Conservation (phyloP, 148 eudicot species). For the Drosera capensis region DNA sequence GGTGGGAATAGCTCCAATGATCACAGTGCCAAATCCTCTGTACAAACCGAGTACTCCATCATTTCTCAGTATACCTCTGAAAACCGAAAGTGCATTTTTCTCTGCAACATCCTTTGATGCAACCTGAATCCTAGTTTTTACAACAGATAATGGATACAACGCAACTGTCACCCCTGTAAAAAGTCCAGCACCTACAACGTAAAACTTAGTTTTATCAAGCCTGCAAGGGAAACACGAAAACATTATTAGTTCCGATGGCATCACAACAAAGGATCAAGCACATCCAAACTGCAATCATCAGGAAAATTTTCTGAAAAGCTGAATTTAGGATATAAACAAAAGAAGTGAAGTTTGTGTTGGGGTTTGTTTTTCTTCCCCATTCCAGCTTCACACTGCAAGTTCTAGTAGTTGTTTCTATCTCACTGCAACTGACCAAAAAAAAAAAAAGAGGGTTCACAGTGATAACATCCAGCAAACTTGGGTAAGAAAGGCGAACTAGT, state of each 20-base stretch:
- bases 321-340: too few species aligned
- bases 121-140: slow-evolving; percentile 92
- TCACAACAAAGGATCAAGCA: too few species aligned
- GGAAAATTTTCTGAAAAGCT: too few species aligned
- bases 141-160: slow-evolving; percentile 80
- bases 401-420: too few species aligned
- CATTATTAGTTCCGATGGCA: background rate
- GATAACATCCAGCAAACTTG: too few species aligned
- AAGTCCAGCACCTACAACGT: slow-evolving; percentile 92
- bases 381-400: too few species aligned
- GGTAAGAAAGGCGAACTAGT: too few species aligned
- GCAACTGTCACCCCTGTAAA: slow-evolving; percentile 85
- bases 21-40: slow-evolving; percentile 95
- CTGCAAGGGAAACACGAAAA: slow-evolving; percentile 27
- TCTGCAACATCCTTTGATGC: slow-evolving; percentile 61
- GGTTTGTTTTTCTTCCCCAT: too few species aligned
- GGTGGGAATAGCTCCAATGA: slow-evolving; percentile 85
- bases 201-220: slow-evolving; percentile 94
- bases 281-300: too few species aligned
- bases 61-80: slow-evolving; percentile 55
- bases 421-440: too few species aligned
- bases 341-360: too few species aligned
- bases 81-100: slow-evolving; percentile 56
- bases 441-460: too few species aligned
- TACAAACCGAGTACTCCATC: slow-evolving; percentile 92